A percentile compares a stretch with the other conserved stretches of the same genome.
These are phyloP conservation scores for Aspergillus sp. DNA, from an alignment of 2,329 filamentous ascomycete genomes.

Conservation along the genomic window DNA sequence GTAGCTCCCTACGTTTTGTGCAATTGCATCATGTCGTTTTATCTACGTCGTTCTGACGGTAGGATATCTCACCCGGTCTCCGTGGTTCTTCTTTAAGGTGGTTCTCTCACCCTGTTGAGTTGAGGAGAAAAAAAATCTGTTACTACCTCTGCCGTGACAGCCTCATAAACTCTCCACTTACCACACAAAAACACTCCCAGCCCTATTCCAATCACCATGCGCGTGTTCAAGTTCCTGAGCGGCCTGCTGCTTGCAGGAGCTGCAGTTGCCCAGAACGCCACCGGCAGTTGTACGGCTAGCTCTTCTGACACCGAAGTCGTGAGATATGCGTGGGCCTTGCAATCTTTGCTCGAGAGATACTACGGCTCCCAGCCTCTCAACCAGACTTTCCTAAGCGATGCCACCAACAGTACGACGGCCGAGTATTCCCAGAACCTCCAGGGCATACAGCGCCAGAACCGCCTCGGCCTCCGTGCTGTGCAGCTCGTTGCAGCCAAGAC, in stretches of 20 bases:
- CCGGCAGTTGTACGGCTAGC: constrained; percentile 25
- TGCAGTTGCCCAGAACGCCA: constrained; percentile 22
- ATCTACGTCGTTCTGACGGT: constrained; percentile 13
- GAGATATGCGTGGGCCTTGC: constrained; percentile 30
- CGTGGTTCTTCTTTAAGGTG: not conserved
- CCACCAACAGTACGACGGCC: constrained; percentile 25
- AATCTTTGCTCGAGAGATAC: constrained; percentile 30
- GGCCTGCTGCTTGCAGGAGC: constrained; percentile 28
- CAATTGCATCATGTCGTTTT: constrained; percentile 30
- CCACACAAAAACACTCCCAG: not conserved
- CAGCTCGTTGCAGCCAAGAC: constrained; percentile 24
- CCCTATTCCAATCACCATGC: constrained; percentile 22
- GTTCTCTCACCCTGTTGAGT: not conserved
- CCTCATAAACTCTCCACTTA: not conserved
- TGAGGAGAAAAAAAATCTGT: not conserved
- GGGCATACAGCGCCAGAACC: constrained; percentile 31
- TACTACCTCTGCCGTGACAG: not conserved
- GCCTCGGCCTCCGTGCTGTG: constrained; percentile 30
- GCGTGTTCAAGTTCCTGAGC: constrained; percentile 24
- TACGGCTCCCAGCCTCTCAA: constrained; percentile 30
- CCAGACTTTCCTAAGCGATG: constrained; percentile 27
- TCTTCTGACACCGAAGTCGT: constrained; percentile 28
- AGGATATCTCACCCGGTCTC: not conserved
- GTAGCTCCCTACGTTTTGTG: not conserved
- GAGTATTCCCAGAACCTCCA: constrained; percentile 29